phyloP scores from a whole-genome alignment of 2,329 filamentous ascomycete genomes.

The Sclerotinia minor region DNA sequence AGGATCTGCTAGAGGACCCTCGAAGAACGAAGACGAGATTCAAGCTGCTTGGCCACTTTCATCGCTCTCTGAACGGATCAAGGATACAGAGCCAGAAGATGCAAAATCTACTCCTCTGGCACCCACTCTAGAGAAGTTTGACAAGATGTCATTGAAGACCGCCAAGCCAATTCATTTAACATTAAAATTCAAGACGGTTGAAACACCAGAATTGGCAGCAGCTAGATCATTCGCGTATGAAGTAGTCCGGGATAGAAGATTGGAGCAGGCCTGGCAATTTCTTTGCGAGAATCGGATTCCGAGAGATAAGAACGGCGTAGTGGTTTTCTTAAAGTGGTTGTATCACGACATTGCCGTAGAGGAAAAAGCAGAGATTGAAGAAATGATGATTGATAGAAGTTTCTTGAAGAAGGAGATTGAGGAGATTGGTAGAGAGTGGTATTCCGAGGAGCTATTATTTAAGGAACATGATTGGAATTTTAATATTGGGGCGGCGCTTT shows the following conservation, averaged over 20 bases:
- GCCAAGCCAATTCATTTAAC: background rate
- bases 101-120: background rate
- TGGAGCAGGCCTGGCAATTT: constrained; percentile 30
- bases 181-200: background rate
- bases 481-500: background rate
- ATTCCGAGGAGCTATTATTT: background rate
- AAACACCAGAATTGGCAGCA: background rate
- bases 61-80: background rate
- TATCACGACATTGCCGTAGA: constrained; percentile 6
- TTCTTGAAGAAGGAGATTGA: constrained; percentile 2
- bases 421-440: constrained; percentile 10
- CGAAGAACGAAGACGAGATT: background rate
- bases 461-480: constrained; percentile 2
- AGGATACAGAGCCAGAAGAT: background rate
- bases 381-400: background rate
- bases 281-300: background rate
- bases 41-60: background rate
- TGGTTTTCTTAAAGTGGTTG: background rate
- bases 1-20: fast-evolving
- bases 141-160: background rate
- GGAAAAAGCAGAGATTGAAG: constrained; percentile 9
- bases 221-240: constrained; percentile 29
- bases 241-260: constrained; percentile 27
- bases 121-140: background rate
- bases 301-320: background rate